Conservation (phyloP, 371 early-diverging fungal genomes). For the Apophysomyces variabilis region DNA sequence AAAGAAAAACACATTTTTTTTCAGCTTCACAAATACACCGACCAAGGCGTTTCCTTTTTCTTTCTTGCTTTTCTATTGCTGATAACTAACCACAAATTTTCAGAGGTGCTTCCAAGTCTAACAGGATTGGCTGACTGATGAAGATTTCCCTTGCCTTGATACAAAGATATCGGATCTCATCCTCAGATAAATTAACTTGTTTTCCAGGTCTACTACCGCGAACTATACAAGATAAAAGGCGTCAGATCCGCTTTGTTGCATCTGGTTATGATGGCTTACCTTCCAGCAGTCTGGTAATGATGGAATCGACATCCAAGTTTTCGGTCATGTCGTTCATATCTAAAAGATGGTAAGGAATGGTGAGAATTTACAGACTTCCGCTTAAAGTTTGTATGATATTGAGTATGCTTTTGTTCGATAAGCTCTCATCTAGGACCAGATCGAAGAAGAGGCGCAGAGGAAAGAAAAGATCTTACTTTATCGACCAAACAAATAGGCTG, state of each 20-base stretch:
- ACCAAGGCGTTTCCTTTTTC: too few relatives aligned
- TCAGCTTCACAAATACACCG: neutral
- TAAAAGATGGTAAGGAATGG: constrained; percentile 1
- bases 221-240: constrained; percentile 55
- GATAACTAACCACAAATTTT: constrained; percentile 82
- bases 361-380: neutral
- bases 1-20: neutral
- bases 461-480: too few relatives aligned
- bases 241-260: neutral
- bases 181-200: constrained; percentile 70
- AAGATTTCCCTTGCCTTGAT: constrained; percentile 90
- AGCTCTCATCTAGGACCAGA: too few relatives aligned
- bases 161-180: constrained; percentile 86
- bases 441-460: too few relatives aligned
- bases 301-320: constrained; percentile 78
- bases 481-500: too few relatives aligned
- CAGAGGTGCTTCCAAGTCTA: constrained; percentile 94
- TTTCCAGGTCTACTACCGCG: constrained; percentile 89
- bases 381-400: neutral
- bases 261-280: constrained; percentile 54
- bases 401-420: neutral
- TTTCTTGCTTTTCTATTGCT: too few relatives aligned
- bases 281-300: constrained; percentile 91
- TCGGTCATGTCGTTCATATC: constrained; percentile 53
- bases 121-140: constrained; percentile 88